phyloP scores from a whole-genome alignment of 306 rosid genomes.

The Pyrus bretschneideri region DNA sequence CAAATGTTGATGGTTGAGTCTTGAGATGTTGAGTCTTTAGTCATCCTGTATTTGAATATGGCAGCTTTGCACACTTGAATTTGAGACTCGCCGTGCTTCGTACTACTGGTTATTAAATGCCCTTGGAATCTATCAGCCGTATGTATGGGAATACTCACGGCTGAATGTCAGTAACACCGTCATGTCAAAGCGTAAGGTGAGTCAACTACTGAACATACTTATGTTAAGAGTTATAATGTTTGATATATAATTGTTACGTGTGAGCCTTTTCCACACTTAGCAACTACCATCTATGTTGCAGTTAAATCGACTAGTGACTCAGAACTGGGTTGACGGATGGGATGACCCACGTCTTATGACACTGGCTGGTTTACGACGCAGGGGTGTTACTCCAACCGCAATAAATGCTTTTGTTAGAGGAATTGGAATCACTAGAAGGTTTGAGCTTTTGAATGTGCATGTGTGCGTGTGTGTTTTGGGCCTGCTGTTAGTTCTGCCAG shows the following conservation, averaged over 20 bases:
- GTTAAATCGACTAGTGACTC: slow-evolving; percentile 84
- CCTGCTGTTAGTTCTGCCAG: not conserved
- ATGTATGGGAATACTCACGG: slow-evolving; percentile 97
- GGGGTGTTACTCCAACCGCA: slow-evolving; percentile 79
- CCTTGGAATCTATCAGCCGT: slow-evolving; percentile 72
- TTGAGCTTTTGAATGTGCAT: not conserved
- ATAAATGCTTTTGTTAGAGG: slow-evolving; percentile 92
- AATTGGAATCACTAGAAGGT: slow-evolving; percentile 99
- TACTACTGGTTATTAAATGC: slow-evolving; percentile 88
- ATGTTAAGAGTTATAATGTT: not conserved
- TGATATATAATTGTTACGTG: not conserved
- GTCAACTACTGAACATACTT: slow-evolving; percentile 1
- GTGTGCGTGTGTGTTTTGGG: not conserved
- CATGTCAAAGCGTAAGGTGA: slow-evolving; percentile 98
- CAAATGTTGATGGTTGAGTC: not conserved
- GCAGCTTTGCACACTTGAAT: slow-evolving; percentile 94
- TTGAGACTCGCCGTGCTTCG: slow-evolving; percentile 98
- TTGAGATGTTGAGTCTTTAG: too few relatives aligned
- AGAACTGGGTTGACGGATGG: slow-evolving; percentile 96
- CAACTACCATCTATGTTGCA: slow-evolving; percentile 27
- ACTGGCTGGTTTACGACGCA: slow-evolving; percentile 83
- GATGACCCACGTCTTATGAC: slow-evolving; percentile 99
- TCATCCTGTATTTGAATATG: slow-evolving; percentile 11
- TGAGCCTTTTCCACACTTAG: slow-evolving; percentile 5
- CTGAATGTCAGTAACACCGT: slow-evolving; percentile 85